A percentile compares a stretch with the other conserved stretches of the same genome.
Conservation (phyloP, 345 rosid genomes). For the Viola odorata region DNA sequence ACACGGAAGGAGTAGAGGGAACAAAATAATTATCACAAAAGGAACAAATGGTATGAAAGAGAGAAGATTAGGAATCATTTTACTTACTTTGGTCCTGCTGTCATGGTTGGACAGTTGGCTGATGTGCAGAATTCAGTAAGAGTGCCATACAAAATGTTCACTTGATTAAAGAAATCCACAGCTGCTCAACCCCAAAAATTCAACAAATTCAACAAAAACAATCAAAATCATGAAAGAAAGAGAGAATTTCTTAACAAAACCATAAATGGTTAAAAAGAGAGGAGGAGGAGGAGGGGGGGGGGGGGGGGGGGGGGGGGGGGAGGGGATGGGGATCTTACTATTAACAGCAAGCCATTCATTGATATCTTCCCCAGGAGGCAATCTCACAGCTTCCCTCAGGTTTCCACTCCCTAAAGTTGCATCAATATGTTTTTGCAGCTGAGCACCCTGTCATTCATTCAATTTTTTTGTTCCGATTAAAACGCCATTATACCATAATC, state of each 20-base stretch:
- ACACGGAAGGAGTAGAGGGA: no score
- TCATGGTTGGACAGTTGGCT: constrained; percentile 52
- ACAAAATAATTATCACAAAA: no score
- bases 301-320: neutral
- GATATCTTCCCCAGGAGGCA: constrained; percentile 71
- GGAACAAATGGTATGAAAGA: no score
- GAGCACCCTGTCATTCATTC: constrained; percentile 48
- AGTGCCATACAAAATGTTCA: constrained; percentile 59
- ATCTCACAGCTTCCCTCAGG: constrained; percentile 59
- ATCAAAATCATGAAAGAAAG: neutral
- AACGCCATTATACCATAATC: no score
- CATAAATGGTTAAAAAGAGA: no score
- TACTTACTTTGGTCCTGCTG: constrained; percentile 61
- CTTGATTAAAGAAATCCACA: constrained; percentile 76
- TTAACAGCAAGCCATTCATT: constrained; percentile 77
- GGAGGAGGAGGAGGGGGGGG: no score
- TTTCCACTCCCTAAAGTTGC: constrained; percentile 71
- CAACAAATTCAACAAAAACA: neutral
- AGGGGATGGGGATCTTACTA: constrained; percentile 27
- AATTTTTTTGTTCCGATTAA: neutral
- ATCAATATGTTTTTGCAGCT: constrained; percentile 58
- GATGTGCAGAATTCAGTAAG: constrained; percentile 67
- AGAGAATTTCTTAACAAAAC: no score
- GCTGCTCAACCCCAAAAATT: constrained; percentile 25
- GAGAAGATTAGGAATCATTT: no score